A percentile compares a stretch with the other conserved stretches of the same genome.
Conservation (phyloP, 352 stramenopile genomes). For the Pythium dissotocum region DNA sequence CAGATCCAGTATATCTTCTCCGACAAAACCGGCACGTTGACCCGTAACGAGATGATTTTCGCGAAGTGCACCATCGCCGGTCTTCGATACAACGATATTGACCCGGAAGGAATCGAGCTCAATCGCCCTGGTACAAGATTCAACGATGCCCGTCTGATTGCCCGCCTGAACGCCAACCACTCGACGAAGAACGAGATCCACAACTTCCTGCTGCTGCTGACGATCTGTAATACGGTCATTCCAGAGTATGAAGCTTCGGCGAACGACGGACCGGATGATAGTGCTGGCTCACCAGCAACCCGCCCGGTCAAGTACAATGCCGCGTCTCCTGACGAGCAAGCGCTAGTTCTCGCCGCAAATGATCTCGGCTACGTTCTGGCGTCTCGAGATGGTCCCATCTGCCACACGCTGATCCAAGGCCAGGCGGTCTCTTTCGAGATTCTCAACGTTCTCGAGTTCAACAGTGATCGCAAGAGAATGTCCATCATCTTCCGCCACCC, state of each 20-base stretch:
- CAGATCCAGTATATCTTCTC: slow-evolving; percentile 92
- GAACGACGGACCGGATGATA: background rate
- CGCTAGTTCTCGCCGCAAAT: slow-evolving; percentile 69
- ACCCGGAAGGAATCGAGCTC: slow-evolving; percentile 46
- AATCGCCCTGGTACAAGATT: slow-evolving; percentile 70
- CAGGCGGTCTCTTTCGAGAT: slow-evolving; percentile 86
- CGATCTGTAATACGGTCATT: slow-evolving; percentile 89
- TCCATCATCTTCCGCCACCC: slow-evolving; percentile 93
- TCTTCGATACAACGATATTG: slow-evolving; percentile 90
- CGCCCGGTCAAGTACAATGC: slow-evolving; percentile 79
- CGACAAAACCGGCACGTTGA: slow-evolving; percentile 88
- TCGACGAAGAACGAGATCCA: slow-evolving; percentile 86
- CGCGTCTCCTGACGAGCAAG: slow-evolving; percentile 83
- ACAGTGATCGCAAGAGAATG: slow-evolving; percentile 98
- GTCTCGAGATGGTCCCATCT: slow-evolving; percentile 65
- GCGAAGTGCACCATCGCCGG: slow-evolving; percentile 92
- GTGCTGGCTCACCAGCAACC: background rate
- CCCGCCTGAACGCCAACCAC: slow-evolving; percentile 74
- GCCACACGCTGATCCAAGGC: slow-evolving; percentile 68
- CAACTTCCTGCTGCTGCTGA: slow-evolving; percentile 81
- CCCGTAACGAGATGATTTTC: slow-evolving; percentile 90
- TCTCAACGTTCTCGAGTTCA: slow-evolving; percentile 98
- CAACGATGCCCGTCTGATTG: slow-evolving; percentile 73
- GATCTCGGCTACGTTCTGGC: slow-evolving; percentile 76
- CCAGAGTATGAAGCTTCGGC: slow-evolving; percentile 54